Evolutionary conservation across 2,329 filamentous ascomycete genomes (phyloP), one percentile per base, ranked within the genome.

Genomic region (Neofusicoccum sp.): DNA sequence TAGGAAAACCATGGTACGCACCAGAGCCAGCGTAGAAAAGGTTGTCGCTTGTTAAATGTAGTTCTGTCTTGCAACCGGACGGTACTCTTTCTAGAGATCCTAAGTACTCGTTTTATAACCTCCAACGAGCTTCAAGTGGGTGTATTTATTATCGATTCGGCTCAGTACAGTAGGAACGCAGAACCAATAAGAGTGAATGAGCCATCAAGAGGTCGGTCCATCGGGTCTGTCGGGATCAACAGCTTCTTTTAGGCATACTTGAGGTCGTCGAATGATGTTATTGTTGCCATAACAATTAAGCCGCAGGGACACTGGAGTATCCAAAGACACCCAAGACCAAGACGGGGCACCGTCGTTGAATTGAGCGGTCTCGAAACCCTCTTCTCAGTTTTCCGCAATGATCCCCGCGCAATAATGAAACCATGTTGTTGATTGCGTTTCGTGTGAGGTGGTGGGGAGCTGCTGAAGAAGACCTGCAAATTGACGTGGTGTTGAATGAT

Each of bases 261-360:
- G n/a, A 54, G 30, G 12, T 30, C 14, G 36, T 40, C 36, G 26
- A 54, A 26, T n/a, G 49, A 40, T 12, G 41, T 36, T 6, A 54
- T 54, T 36, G 6, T 54, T 34, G 24, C 49, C 49, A n/a, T 54
- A 54, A 36, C 49, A 41, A 24, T 34, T 40, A 12, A 54, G 34
- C 20, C 34, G 49, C 2, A 40, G 12, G 3, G 49, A 41, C 16
- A 54, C 49, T 5, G 49, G 34, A 20, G 36, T 16, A 31, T 54
- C 49, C 24, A 54, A 28, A 3, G 53, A 57, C 2, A 40, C 53
- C 53, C 53, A 57, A n/a, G 53, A 57, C 53, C 53, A 57, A 6
- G 53, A 57, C 16, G 53, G 53, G 4, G 53, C 53, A 5, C 38
- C 34, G 14, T 54, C 1, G 31, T 3, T 16, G 36, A 24, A 6